Evolutionary conservation across 2,329 filamentous ascomycete species (phyloP).

Genomic region (Kalmusia sp.): DNA sequence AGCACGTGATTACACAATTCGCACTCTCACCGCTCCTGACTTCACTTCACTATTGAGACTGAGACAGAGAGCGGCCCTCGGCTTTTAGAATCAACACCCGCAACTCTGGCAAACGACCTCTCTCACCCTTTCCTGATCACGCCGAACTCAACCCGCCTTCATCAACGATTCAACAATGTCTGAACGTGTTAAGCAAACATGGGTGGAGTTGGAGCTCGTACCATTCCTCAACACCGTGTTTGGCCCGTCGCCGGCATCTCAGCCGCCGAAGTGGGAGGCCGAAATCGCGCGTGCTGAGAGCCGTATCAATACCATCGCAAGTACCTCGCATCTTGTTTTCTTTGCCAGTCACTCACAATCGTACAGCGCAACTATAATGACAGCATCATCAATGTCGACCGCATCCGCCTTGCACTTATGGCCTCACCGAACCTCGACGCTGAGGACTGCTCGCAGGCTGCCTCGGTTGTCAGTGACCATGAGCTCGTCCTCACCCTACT

Average conservation of each 20-base stretch:
- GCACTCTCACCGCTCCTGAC: too few relatives aligned
- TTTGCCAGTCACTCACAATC: not conserved
- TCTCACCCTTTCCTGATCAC: too few relatives aligned
- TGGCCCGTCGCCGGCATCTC: not conserved
- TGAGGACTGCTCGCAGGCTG: not conserved
- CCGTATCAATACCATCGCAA: conserved; percentile 11
- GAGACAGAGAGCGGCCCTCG: too few relatives aligned
- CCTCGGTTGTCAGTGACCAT: not conserved
- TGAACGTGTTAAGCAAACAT: not conserved
- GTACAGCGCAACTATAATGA: conserved; percentile 10
- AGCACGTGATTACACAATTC: too few relatives aligned
- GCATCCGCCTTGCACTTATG: conserved; percentile 4
- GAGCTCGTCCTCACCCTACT: conserved; percentile 10
- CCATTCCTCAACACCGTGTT: conserved; percentile 4
- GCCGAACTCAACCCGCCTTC: not conserved
- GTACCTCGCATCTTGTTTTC: not conserved
- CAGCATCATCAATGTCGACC: conserved; percentile 11
- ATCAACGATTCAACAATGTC: not conserved
- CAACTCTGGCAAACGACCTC: too few relatives aligned
- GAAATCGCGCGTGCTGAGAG: conserved; percentile 4
- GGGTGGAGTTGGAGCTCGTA: conserved; percentile 4
- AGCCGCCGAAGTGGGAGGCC: conserved; percentile 7
- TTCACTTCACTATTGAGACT: too few relatives aligned
- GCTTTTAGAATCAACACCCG: too few relatives aligned
- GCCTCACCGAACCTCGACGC: not conserved